phyloP scores from a whole-genome alignment of 345 rosid genomes.

The Salix arbutifolia region DNA sequence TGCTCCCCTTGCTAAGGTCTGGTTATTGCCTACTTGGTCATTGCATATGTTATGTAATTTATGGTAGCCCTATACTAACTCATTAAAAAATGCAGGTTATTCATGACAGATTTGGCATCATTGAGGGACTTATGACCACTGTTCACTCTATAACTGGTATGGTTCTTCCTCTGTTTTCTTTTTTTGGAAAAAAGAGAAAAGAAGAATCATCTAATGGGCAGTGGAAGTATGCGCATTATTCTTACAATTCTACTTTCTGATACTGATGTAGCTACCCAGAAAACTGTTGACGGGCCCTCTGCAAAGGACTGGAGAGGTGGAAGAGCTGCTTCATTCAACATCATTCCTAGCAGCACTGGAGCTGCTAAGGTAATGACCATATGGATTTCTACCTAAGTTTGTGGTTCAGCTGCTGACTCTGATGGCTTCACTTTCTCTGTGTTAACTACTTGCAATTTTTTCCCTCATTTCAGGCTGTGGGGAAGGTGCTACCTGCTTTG shows the following conservation, averaged over 20 bases:
- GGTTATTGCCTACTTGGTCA: background rate
- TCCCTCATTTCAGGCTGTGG: constrained; percentile 19
- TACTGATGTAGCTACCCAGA: constrained; percentile 22
- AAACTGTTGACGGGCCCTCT: constrained; percentile 35
- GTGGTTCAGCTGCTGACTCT: background rate
- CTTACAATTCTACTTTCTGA: background rate
- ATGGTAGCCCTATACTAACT: background rate
- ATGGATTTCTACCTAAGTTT: background rate
- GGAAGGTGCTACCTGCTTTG: constrained; percentile 27
- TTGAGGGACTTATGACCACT: constrained; percentile 33
- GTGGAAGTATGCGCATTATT: too few relatives aligned
- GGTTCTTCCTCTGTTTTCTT: background rate
- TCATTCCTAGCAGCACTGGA: constrained; percentile 37
- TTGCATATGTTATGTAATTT: background rate
- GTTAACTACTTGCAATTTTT: background rate
- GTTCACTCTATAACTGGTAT: constrained; percentile 29
- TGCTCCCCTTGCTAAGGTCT: constrained; percentile 33
- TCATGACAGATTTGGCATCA: constrained; percentile 23
- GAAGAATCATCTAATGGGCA: too few relatives aligned
- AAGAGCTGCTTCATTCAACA: constrained; percentile 33
- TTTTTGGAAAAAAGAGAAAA: background rate
- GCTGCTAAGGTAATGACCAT: constrained; percentile 26
- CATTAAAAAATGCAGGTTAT: constrained; percentile 19
- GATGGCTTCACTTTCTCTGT: background rate
- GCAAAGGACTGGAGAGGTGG: constrained; percentile 33